Evolutionary conservation across 768 basidiomycete genomes (phyloP).

Genomic region (Suillus hirtellus): DNA sequence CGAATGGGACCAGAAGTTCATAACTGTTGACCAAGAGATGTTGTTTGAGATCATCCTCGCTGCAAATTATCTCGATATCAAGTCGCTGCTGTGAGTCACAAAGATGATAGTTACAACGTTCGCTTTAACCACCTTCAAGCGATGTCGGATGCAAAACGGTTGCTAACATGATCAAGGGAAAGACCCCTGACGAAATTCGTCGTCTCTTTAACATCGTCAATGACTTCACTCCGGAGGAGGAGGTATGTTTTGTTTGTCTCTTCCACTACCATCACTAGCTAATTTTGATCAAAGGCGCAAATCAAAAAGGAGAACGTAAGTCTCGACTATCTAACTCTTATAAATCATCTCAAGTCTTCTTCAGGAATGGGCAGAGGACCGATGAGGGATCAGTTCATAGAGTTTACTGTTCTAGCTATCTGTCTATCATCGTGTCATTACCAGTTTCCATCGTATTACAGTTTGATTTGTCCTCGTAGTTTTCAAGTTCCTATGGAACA

Average conservation of each 20-base stretch:
- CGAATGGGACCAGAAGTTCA: conserved; percentile 99
- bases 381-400: conserved; percentile 46
- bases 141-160: conserved; percentile 99
- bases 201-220: conserved; percentile 98
- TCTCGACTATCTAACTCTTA: conserved; percentile 16
- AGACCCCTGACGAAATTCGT: conserved; percentile 98
- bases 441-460: conserved; percentile 8
- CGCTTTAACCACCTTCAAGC: conserved; percentile 41
- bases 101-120: conserved; percentile 3
- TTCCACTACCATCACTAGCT: conserved; percentile 46
- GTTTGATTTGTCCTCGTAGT: conserved; percentile 9
- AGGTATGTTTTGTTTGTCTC: conserved; percentile 52
- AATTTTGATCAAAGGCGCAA: conserved; percentile 74
- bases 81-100: conserved; percentile 83
- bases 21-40: conserved; percentile 99
- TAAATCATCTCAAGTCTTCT: conserved; percentile 23
- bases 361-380: conserved; percentile 93
- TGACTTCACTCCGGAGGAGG: conserved; percentile 99
- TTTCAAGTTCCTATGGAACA: conserved; percentile 7
- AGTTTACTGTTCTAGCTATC: conserved; percentile 21
- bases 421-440: conserved; percentile 24
- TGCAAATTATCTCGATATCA: conserved; percentile 99
- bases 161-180: conserved; percentile 99
- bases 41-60: conserved; percentile 99
- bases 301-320: conserved; percentile 99